Conservation (phyloP, 148 eudicot genomes). For the Silene latifolia region DNA sequence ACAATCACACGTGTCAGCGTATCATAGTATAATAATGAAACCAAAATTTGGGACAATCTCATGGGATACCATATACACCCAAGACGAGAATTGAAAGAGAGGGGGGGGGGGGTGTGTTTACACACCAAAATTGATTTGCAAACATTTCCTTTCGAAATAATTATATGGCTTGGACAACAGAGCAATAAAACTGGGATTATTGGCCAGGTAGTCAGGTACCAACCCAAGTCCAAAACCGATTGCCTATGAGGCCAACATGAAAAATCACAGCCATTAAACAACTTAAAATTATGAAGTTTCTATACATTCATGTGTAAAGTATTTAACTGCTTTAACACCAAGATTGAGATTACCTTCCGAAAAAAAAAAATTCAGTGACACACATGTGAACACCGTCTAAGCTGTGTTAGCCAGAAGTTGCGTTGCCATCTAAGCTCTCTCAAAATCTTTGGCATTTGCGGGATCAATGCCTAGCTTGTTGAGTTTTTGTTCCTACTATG, state of each 20-base stretch:
- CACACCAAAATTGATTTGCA: not conserved
- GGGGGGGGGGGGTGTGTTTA: too few relatives aligned
- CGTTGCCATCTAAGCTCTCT: slow-evolving; percentile 37
- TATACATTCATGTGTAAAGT: slow-evolving; percentile 25
- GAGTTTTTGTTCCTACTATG: slow-evolving; percentile 71
- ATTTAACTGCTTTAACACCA: slow-evolving; percentile 16
- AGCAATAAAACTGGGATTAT: not conserved
- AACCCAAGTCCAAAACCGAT: not conserved
- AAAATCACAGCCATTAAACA: slow-evolving; percentile 12
- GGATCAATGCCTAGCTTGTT: slow-evolving; percentile 73
- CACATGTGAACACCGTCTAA: not conserved
- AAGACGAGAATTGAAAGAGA: not conserved
- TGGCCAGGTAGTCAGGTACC: not conserved
- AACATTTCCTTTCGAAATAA: not conserved
- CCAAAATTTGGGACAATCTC: too few relatives aligned
- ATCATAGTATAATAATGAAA: too few relatives aligned
- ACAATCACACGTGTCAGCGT: too few relatives aligned
- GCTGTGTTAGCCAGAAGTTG: slow-evolving; percentile 14
- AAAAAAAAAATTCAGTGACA: not conserved
- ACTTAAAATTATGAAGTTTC: slow-evolving; percentile 8
- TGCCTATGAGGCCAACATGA: slow-evolving; percentile 1
- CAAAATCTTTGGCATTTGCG: slow-evolving; percentile 67
- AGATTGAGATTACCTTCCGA: slow-evolving; percentile 8
- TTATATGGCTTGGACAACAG: not conserved
- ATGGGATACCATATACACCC: not conserved